Evolutionary conservation across 768 basidiomycete genomes (phyloP), one percentile per base, ranked within the genome.

Genomic region (Lactarius evosmus): DNA sequence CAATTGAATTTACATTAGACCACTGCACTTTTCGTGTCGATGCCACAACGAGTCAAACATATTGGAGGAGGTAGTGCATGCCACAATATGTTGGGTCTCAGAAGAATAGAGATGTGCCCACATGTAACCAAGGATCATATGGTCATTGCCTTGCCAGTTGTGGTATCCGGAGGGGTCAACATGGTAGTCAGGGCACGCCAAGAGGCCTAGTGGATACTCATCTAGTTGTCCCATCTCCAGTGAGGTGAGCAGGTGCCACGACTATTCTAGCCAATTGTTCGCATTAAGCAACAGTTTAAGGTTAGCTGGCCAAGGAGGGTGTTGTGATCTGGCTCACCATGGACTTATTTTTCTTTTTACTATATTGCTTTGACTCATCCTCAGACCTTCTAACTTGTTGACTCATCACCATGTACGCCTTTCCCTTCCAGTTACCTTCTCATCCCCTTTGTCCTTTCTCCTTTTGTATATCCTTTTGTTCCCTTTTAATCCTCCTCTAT

Each of bases 11-110:
- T 73, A 71, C 0, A 61, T 58, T n/a, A 71, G 62, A 0, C 66
- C 63, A 2, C 66, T 71, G 5, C 70, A 40, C 32, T 71, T 19
- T 65, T 53, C n/a, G 44, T 73, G 72, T 0, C 70, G 56, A 0
- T 36, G 41, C 17, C 52, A 53, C 0, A 74, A 61, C 0, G 57
- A 51, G 22, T 3, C 17, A 69, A 69, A 73, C 0, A 67, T 63
- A 0, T 52, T 36, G 4, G 55, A 29, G 0, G 56, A 58, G 7
- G 62, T 58, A 1, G 32, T 49, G 29, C 36, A 50, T 6, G 3
- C 8, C 0, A 33, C 6, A 8, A 69, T 38, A 19, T 41, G 33
- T 0, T 56, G 49, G 3, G 32, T 44, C 32, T 69, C 68, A 1
- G 55, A 41, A 0, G 17, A 11, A 2, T 34, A 44, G 1, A 19